Base-by-base conservation (phyloP, 176 grass and related monocot species). In the Aegilops tauschii region DNA sequence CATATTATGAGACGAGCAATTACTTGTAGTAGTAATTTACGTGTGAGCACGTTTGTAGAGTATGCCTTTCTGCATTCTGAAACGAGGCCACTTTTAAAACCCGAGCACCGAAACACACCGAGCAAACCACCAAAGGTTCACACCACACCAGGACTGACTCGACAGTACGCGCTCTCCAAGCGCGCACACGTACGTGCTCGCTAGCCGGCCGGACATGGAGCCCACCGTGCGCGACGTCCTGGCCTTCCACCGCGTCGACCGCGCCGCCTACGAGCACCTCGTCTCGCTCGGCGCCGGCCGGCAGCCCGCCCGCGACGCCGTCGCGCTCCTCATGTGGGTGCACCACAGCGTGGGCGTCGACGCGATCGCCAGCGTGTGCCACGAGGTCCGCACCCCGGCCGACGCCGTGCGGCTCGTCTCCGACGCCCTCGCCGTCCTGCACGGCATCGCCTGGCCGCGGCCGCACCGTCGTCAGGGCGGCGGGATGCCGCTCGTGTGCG, bases 261-360 rank as follows among this genome's bases (percentile, higher is more conserved):
- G 96, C 49, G 76, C 54, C 35, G 88, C 89, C 47, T 98, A 88
- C 68, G 93, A 95, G 14, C 89, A 50, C 25, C 84, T 98, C 5
- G 35, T 94, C 32, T 40, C 58, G 20, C 83, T 85, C 6, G 90
- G 91, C 8, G 74, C 78, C 5, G 70, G 47, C 29, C 84, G 72
- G 0, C 52, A 65, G 10, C n/a, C 83, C 3, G 90, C 93, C 25
- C 92, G 92, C 70, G 90, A 94, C 29, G 82, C 86, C 18, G 90
- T 98, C 11, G 88, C 92, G 50, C 88, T 98, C 11, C 88, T 95
- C 78, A 95, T 95, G 84, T 98, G 93, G 96, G 50, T 94, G 32
- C 84, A 95, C 78, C 82, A 62, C 61, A 1, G 18, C 44, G 67
- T 29, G 32, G 42, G 65, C 74, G 63, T 59, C 18, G 90, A 98